Base-by-base conservation (phyloP, 2,329 filamentous ascomycete species). In the Fusarium nygamai region DNA sequence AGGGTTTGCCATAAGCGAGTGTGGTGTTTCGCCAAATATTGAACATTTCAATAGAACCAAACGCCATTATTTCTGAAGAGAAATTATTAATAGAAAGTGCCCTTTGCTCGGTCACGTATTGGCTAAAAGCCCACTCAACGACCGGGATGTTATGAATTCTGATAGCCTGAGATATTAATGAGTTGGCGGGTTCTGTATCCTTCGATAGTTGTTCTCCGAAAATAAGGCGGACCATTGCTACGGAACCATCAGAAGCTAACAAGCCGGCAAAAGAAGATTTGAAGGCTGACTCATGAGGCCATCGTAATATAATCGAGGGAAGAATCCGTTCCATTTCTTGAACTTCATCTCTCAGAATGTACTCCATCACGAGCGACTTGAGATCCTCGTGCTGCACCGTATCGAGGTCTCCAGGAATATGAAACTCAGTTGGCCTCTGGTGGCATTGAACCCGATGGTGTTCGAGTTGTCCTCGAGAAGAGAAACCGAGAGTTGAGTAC, bases 231-330 rank as follows among this genome's bases (percentile, higher is more conserved):
- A 13, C n/a, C 54, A 44, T 44, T 13, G 27, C 17, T 6, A 27
- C 54, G 6, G 54, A 58, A 22, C 29, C 54, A 31, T 22, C 3
- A 1, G 54, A 43, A 6, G 3, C 22, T n/a, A 58, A 3, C 1
- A 48, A n/a, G 1, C 3, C 10, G 4, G 0, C 14, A 3, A 48
- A 12, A 2, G 27, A 17, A 31, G 20, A 17, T 17, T 0, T 0
- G 20, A n/a, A 12, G 1, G 0, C 20, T 8, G 9, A 3, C 0
- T 9, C 0, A 4, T 4, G n/a, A 17, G 14, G 7, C 46, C 20
- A 48, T 12, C 27, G 9, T 48, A 27, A 3, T 17, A 12, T 8
- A 4, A 29, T 3, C 4, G 14, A 31, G 5, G 39, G 29, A 20
- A 58, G 39, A 34, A 58, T 44, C 1, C 12, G 16, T 58, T 19